These are phyloP conservation scores for Cryptococcus wingfieldii DNA, from an alignment of 1,284 basidiomycete species.

Conservation along the genomic window DNA sequence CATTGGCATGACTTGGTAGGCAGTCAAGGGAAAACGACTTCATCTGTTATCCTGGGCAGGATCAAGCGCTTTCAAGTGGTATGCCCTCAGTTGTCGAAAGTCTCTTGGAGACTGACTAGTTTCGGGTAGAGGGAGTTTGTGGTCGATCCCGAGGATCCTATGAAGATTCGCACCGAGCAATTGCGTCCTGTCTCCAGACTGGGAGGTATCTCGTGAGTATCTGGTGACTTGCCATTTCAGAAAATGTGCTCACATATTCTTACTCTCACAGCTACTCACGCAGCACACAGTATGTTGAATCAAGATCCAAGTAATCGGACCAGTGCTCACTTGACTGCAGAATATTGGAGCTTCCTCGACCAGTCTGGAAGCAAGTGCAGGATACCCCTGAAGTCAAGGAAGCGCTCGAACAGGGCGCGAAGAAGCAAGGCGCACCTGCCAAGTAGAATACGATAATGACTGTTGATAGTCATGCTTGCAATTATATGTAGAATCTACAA, in stretches of 20 bases:
- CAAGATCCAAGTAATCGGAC: not conserved
- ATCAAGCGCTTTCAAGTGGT: slow-evolving; percentile 62
- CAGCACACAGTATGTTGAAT: slow-evolving; percentile 53
- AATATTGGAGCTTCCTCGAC: slow-evolving; percentile 53
- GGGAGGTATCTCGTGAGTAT: slow-evolving; percentile 59
- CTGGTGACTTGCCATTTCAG: not conserved
- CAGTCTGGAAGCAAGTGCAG: slow-evolving; percentile 58
- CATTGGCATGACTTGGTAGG: slow-evolving; percentile 57
- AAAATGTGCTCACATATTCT: not conserved
- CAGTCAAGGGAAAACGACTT: slow-evolving; percentile 50
- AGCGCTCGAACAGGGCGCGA: slow-evolving; percentile 5
- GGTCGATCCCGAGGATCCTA: slow-evolving; percentile 55
- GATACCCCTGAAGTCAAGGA: slow-evolving; percentile 39
- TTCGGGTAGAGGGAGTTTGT: slow-evolving; percentile 54
- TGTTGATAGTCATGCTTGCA: no score
- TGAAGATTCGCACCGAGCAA: slow-evolving; percentile 48
- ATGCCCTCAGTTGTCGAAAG: slow-evolving; percentile 7
- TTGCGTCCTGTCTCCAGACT: slow-evolving; percentile 61
- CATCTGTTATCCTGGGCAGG: slow-evolving; percentile 61
- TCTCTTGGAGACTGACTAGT: not conserved
- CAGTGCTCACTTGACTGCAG: slow-evolving; percentile 12
- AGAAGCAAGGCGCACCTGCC: no score
- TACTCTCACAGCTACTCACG: slow-evolving; percentile 41
- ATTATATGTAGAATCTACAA: no score
- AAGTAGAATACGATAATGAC: no score